These are phyloP conservation scores for Scedosporium minutisporum DNA, from an alignment of 2,329 filamentous ascomycete species.

Conservation along the genomic window DNA sequence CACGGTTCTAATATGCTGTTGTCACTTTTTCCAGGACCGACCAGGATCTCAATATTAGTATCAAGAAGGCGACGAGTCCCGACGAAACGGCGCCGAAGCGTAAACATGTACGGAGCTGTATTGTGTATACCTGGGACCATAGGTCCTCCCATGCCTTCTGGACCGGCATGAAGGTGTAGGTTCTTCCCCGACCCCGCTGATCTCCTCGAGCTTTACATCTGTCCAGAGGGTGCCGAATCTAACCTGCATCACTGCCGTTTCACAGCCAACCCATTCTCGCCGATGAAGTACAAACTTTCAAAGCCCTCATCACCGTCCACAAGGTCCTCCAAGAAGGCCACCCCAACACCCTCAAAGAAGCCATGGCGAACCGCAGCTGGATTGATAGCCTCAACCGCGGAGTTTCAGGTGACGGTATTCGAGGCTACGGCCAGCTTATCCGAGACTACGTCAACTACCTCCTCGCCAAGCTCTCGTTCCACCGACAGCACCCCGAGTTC, in stretches of 20 bases:
- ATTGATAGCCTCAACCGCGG: constrained; percentile 85
- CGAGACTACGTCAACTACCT: constrained; percentile 95
- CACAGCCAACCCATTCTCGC: constrained; percentile 87
- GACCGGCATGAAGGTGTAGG: constrained; percentile 96
- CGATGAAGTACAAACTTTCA: constrained; percentile 98
- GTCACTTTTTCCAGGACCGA: constrained; percentile 42
- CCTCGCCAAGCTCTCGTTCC: constrained; percentile 89
- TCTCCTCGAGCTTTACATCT: background rate
- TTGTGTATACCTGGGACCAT: constrained; percentile 99
- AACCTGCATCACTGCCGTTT: constrained; percentile 2
- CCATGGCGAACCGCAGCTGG: constrained; percentile 80
- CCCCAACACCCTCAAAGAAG: constrained; percentile 76
- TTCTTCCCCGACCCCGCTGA: constrained; percentile 13
- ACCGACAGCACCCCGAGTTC: constrained; percentile 93
- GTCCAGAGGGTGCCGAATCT: background rate
- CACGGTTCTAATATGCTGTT: background rate
- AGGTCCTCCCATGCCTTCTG: constrained; percentile 92
- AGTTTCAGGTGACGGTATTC: constrained; percentile 70
- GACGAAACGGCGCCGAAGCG: constrained; percentile 61
- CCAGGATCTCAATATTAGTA: constrained; percentile 59
- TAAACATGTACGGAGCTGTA: constrained; percentile 96
- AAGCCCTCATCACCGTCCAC: constrained; percentile 92
- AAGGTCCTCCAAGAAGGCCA: constrained; percentile 97
- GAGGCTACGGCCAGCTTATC: constrained; percentile 86
- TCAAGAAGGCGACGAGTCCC: constrained; percentile 58